Conservation (phyloP, 805 yeast genomes). For the Candida awuae region DNA sequence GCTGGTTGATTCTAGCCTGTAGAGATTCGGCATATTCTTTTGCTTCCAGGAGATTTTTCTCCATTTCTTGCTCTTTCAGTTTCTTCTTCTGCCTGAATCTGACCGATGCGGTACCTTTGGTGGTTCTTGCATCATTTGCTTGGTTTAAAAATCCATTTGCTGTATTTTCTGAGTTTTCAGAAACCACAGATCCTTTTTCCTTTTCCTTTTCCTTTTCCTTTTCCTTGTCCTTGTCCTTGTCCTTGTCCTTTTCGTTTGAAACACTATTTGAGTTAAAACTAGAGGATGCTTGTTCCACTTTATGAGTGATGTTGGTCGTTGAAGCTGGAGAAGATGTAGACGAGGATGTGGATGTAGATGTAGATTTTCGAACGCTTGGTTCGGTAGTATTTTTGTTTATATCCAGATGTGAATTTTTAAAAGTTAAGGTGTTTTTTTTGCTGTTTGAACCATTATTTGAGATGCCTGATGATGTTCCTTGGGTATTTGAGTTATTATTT, state of each 20-base stretch:
- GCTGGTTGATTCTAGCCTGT: slow-evolving; percentile 68
- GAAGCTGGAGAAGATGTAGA: neutral
- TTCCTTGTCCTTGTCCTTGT: slow-evolving; percentile 37
- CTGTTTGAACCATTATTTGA: no score
- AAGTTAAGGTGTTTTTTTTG: slow-evolving; percentile 4
- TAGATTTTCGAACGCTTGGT: slow-evolving; percentile 1
- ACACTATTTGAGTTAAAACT: no score
- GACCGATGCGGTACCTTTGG: slow-evolving; percentile 61
- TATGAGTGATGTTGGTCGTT: neutral
- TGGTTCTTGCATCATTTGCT: neutral
- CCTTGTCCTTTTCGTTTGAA: no score
- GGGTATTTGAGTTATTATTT: neutral
- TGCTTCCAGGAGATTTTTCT: slow-evolving; percentile 62
- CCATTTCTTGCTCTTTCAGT: slow-evolving; percentile 86
- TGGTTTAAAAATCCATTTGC: neutral
- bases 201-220: slow-evolving; percentile 41
- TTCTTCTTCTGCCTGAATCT: slow-evolving; percentile 89
- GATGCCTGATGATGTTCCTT: no score
- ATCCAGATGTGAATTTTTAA: slow-evolving; percentile 10
- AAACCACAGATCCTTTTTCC: neutral
- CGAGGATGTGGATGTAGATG: neutral
- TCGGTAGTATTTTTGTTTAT: slow-evolving; percentile 2
- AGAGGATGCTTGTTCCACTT: no score
- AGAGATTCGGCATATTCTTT: slow-evolving; percentile 56
- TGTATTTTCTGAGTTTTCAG: neutral